phyloP scores from a whole-genome alignment of 805 yeast species.

The Starmerella sp. region DNA sequence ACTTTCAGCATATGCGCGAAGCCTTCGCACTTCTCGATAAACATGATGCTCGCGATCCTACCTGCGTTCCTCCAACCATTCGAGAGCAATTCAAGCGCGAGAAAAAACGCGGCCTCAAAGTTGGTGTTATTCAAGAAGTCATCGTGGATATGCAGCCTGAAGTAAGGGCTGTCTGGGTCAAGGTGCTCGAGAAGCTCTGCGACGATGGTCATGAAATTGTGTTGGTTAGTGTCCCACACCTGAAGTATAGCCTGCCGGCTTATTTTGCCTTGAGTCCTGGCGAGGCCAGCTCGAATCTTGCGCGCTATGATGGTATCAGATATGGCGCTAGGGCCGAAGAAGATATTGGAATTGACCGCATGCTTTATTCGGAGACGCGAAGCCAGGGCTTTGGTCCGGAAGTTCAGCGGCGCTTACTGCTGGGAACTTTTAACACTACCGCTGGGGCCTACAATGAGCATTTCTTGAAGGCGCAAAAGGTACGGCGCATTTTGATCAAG shows the following conservation, averaged over 20 bases:
- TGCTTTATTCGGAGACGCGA: slow-evolving; percentile 50
- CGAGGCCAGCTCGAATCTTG: slow-evolving; percentile 85
- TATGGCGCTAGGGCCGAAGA: slow-evolving; percentile 50
- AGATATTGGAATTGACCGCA: slow-evolving; percentile 25
- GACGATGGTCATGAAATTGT: slow-evolving; percentile 42
- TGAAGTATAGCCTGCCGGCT: slow-evolving; percentile 57
- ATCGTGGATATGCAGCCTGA: slow-evolving; percentile 42
- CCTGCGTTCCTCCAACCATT: slow-evolving; percentile 32
- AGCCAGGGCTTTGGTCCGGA: slow-evolving; percentile 62
- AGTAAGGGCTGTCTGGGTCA: slow-evolving; percentile 39
- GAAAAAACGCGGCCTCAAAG: slow-evolving; percentile 28
- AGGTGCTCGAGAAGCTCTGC: slow-evolving; percentile 36
- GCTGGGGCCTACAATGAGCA: slow-evolving; percentile 64
- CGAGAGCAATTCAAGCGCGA: slow-evolving; percentile 12
- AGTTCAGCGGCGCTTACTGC: slow-evolving; percentile 67
- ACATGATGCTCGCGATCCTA: slow-evolving; percentile 69
- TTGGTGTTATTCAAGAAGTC: slow-evolving; percentile 71
- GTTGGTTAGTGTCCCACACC: slow-evolving; percentile 59
- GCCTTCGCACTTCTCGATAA: slow-evolving; percentile 49
- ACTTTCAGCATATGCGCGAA: slow-evolving; percentile 34
- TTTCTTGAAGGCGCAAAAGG: slow-evolving; percentile 59
- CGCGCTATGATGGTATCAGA: slow-evolving; percentile 83
- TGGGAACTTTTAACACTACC: slow-evolving; percentile 80
- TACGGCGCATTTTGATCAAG: slow-evolving; percentile 47
- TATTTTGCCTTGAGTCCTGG: slow-evolving; percentile 85